Evolutionary conservation across 148 eudicot species (phyloP), one percentile per base, ranked within the genome.

Genomic region (Chenopodium formosanum): DNA sequence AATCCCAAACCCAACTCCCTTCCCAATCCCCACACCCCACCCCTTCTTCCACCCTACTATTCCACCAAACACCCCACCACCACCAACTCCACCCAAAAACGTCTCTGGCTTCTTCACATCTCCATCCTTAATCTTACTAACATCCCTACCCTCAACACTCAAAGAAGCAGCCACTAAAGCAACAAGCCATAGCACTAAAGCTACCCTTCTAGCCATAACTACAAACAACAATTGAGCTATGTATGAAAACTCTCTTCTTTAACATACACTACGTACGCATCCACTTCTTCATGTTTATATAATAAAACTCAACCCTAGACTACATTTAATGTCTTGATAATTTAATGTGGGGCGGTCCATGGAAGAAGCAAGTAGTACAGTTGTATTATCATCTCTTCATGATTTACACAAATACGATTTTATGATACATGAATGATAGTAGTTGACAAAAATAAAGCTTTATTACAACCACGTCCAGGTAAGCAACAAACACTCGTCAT

Each of bases 21-120:
- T 77, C 22, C 84, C 84, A 69, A 58, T 69, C 20, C 83, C 83
- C 52, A 67, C 70, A 13, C 73, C 77, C 84, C 84, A 82, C 64
- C 76, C 80, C 31, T 82, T 82, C 12, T 82, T 76, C 84, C 84
- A 82, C 16, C 80, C 80, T 44, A 79, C 76, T 0, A 23, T 47
- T 16, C 83, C 79, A 20, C 79, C 83, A 25, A 66, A 60, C 10
- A 48, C 83, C 1, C 83, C 83, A 37, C 83, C 83, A 50, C 79
- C 83, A 17, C 74, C 70, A 29, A 48, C 83, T 9, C 83, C 83
- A 37, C 83, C 83, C 76, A 7, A 77, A 58, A 77, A 82, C 52
- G 75, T 70, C 7, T 76, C 31, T 4, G 84, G 84, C 73, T 82
- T 77, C 77, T 71, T 67, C 65, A 63, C 77, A 48, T 82, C 47